Conservation (phyloP, 73 alveolate species). For the Paramecium sexaurelia region DNA sequence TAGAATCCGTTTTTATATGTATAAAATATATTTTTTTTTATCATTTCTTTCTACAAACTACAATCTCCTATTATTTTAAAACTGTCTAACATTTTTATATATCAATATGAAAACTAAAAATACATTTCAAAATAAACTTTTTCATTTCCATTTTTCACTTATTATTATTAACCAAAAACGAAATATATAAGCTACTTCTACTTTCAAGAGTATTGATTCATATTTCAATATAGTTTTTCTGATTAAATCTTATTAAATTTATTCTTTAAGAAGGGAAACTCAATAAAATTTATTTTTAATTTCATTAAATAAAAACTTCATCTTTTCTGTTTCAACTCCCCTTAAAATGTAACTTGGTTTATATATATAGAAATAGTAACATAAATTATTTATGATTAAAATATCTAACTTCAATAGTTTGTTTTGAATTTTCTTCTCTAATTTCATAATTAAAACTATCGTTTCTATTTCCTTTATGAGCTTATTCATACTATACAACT, state of each 20-base stretch:
- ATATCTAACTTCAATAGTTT: slow-evolving; percentile 98
- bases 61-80: slow-evolving; percentile 61
- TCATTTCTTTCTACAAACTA: slow-evolving; percentile 64
- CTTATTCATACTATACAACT: too few relatives aligned
- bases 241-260: slow-evolving; percentile 39
- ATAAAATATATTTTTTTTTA: not conserved
- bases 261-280: slow-evolving; percentile 94
- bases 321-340: slow-evolving; percentile 97
- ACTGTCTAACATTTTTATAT: slow-evolving; percentile 97
- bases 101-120: slow-evolving; percentile 96
- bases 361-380: too few relatives aligned
- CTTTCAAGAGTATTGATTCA: slow-evolving; percentile 99
- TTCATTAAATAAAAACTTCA: slow-evolving; percentile 95
- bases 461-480: too few relatives aligned
- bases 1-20: slow-evolving; percentile 42
- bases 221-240: slow-evolving; percentile 86
- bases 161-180: too few relatives aligned
- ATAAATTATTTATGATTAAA: too few relatives aligned
- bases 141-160: slow-evolving; percentile 84
- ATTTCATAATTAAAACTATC: too few relatives aligned
- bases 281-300: slow-evolving; percentile 99
- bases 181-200: too few relatives aligned
- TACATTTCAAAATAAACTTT: slow-evolving; percentile 91
- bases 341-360: slow-evolving; percentile 90
- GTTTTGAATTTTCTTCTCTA: too few relatives aligned